phyloP scores from a whole-genome alignment of 148 eudicot genomes.

The Dianthus caryophyllus region DNA sequence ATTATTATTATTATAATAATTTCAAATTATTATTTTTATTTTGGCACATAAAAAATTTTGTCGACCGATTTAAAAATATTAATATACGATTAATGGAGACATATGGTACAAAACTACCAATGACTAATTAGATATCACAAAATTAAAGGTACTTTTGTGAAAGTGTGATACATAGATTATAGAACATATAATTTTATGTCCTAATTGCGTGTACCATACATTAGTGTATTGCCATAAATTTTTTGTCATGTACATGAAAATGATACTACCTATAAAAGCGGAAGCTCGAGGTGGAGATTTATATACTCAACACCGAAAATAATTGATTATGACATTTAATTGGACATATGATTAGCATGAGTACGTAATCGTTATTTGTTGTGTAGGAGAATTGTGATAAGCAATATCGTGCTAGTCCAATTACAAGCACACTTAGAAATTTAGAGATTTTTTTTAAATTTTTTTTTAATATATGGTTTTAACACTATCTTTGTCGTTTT shows the following conservation, averaged over 20 bases:
- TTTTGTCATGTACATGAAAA: slow-evolving; percentile 5
- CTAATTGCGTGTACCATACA: slow-evolving; percentile 4
- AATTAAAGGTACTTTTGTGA: slow-evolving; percentile 26
- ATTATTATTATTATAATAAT: too few relatives aligned
- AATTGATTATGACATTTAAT: slow-evolving; percentile 4
- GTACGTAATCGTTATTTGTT: slow-evolving; percentile 5
- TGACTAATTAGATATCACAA: slow-evolving; percentile 18
- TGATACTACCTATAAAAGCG: slow-evolving; percentile 8
- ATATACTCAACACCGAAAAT: neutral
- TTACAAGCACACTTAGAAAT: too few relatives aligned
- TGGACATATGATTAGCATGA: neutral
- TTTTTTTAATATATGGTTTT: too few relatives aligned
- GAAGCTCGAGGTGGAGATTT: slow-evolving; percentile 4
- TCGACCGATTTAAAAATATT: too few relatives aligned
- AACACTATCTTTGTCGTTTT: too few relatives aligned
- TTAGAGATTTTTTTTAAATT: too few relatives aligned
- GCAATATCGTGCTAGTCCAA: too few relatives aligned
- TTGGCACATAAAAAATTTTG: too few relatives aligned
- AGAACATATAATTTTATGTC: neutral
- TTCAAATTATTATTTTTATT: too few relatives aligned
- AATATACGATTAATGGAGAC: neutral
- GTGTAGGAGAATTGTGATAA: neutral
- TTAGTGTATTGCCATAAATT: neutral
- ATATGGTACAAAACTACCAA: neutral
- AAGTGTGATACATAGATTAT: slow-evolving; percentile 8